phyloP scores from a whole-genome alignment of 768 basidiomycete genomes.

The Crassisporium funariophilum region DNA sequence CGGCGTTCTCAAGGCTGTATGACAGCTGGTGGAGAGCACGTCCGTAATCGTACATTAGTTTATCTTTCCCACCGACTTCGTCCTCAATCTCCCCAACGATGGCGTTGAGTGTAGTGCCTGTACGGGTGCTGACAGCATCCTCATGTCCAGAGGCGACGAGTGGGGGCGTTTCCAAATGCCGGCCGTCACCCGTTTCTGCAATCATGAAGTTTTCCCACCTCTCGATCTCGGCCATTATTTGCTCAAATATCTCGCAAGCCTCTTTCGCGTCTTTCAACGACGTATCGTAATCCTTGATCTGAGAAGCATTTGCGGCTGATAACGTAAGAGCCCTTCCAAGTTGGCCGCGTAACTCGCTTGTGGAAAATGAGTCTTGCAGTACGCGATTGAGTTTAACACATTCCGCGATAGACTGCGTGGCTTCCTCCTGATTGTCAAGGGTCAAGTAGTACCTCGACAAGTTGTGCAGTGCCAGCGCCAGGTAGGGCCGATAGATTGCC shows the following conservation, averaged over 20 bases:
- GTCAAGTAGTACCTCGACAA: constrained; percentile 8
- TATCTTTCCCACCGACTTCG: not conserved
- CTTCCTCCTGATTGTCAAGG: constrained; percentile 7
- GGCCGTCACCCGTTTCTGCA: no score
- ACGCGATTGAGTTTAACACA: constrained; percentile 4
- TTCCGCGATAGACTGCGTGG: constrained; percentile 7
- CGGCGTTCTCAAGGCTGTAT: constrained; percentile 4
- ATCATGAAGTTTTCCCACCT: not conserved
- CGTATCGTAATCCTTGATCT: not conserved
- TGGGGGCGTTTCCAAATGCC: no score
- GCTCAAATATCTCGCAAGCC: constrained; percentile 6
- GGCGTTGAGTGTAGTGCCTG: no score
- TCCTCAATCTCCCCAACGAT: no score
- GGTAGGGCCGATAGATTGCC: constrained; percentile 10
- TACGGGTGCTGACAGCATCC: no score
- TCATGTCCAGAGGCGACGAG: no score
- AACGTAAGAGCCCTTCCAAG: not conserved
- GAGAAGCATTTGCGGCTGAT: not conserved
- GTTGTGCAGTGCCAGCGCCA: constrained; percentile 2
- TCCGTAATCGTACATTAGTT: constrained; percentile 1
- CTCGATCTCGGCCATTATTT: not conserved
- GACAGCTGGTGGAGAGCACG: constrained; percentile 10
- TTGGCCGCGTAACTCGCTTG: constrained; percentile 4
- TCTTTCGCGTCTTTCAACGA: constrained; percentile 5
- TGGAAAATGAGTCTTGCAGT: not conserved